A percentile compares a stretch with the other conserved stretches of the same genome.
Evolutionary conservation across 352 stramenopile genomes (phyloP).

Genomic region (Pythium sukuiense): DNA sequence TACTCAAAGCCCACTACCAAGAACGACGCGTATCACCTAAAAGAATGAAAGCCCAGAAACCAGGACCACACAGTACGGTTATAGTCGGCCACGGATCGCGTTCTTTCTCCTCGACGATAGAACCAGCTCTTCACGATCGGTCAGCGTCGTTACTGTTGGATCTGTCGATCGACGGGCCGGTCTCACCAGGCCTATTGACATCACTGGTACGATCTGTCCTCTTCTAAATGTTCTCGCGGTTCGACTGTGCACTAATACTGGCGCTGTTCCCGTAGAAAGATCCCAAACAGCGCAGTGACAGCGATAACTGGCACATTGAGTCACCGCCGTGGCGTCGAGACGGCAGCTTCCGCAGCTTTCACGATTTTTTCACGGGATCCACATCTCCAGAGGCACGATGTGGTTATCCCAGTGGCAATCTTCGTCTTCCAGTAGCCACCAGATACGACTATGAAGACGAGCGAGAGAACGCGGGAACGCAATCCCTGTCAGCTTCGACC

Average conservation of each 20-base stretch:
- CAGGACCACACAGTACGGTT: neutral
- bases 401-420: neutral
- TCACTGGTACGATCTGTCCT: neutral
- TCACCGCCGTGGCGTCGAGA: constrained; percentile 24
- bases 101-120: neutral
- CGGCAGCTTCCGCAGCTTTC: constrained; percentile 42
- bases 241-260: neutral
- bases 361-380: constrained; percentile 43
- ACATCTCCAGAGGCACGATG: neutral
- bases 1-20: constrained; percentile 22
- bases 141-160: constrained; percentile 3
- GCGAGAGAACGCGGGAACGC: neutral
- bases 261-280: neutral
- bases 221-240: neutral
- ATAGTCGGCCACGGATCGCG: constrained; percentile 8
- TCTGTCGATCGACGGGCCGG: neutral
- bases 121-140: constrained; percentile 14
- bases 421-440: neutral
- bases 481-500: neutral
- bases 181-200: neutral
- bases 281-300: neutral
- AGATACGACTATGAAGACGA: neutral
- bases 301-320: constrained; percentile 14
- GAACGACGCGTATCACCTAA: constrained; percentile 2
- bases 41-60: neutral